Base-by-base conservation (phyloP, 148 eudicot species). In the Camellia japonica region DNA sequence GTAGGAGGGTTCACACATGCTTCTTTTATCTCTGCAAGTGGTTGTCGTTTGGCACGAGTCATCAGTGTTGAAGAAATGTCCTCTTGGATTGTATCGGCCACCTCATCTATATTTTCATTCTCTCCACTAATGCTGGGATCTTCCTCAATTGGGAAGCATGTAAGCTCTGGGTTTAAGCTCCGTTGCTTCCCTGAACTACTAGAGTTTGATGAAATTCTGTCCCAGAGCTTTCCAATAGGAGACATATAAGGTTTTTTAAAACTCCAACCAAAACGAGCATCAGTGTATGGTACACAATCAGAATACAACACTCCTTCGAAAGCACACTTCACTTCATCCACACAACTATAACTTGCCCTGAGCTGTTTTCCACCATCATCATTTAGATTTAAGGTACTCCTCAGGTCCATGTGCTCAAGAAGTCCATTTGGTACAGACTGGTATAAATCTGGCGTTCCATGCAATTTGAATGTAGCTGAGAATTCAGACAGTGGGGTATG, bases 111-210 rank as follows among this genome's bases (percentile, higher is more conserved):
- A 76, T 83, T 81, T 70, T 56, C 86, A 81, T 83, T 85, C 83
- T 88, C 98, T 80, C 92, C 99, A 68, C 90, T 83, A 54, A 73
- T 77, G 74, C 87, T 87, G 55, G 93, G 90, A 85, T 94, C 98
- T 87, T 94, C 99, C 84, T 91, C 86, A 82, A 96, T 94, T 55
- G 93, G 91, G 80, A 94, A 94, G 86, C 98, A 94, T 66, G 88
- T 88, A 71, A 91, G 90, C 77, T 91, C 97, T 65, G 93, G 89
- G 79, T 92, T 90, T 71, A 85, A 88, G 86, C 89, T 90, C 55
- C 74, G 83, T 62, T 80, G 74, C 87, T 87, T 90, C 76, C 68
- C 92, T 54, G 98, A 97, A 82, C 92, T 85, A 80, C 86, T 80
- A 67, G 91, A 86, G 74, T 86, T 88, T 75, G 85, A 86, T 76